Conservation (phyloP, 176 grass and related monocot genomes). For the Musa acuminata region DNA sequence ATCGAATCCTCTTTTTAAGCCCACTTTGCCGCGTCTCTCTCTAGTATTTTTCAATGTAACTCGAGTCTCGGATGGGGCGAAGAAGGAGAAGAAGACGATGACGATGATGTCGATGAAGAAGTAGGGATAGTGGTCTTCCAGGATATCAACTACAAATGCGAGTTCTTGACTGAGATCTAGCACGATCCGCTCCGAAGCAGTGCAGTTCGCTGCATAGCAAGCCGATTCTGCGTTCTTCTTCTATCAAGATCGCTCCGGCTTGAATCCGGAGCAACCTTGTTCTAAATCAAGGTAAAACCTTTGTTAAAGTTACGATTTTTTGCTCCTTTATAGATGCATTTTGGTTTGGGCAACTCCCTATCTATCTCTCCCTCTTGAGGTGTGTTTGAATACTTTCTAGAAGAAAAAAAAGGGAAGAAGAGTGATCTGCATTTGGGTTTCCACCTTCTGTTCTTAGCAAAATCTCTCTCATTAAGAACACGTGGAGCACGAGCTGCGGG, state of each 20-base stretch:
- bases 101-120: neutral
- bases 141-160: neutral
- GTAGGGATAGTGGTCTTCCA: neutral
- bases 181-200: neutral
- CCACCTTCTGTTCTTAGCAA: neutral
- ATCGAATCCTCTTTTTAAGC: neutral
- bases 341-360: neutral
- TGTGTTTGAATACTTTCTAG: too few species aligned
- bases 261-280: too few species aligned
- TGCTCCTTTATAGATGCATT: neutral
- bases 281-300: neutral
- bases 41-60: neutral
- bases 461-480: neutral
- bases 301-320: neutral
- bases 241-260: too few species aligned
- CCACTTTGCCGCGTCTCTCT: slow-evolving; percentile 4
- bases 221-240: neutral
- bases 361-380: neutral
- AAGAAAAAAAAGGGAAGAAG: too few species aligned
- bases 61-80: neutral
- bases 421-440: neutral
- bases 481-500: neutral
- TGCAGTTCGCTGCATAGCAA: neutral
- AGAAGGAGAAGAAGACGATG: neutral
- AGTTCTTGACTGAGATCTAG: slow-evolving; percentile 3